Conservation (phyloP, 768 basidiomycete genomes). For the Macrolepiota dolichaula region DNA sequence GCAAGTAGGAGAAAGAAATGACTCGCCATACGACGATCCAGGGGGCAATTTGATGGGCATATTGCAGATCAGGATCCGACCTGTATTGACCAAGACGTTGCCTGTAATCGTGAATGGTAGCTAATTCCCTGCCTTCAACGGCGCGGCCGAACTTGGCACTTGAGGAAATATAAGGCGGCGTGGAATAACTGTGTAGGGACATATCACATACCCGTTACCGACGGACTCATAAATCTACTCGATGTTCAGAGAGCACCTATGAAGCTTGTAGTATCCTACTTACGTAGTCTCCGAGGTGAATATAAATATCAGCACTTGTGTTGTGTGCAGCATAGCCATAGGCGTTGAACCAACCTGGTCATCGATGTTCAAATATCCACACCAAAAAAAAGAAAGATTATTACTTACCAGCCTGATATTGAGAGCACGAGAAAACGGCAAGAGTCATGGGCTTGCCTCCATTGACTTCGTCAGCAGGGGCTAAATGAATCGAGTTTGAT, state of each 20-base stretch:
- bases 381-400: not conserved
- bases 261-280: not conserved
- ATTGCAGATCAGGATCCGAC: constrained; percentile 42
- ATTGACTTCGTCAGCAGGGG: constrained; percentile 42
- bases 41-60: constrained; percentile 45
- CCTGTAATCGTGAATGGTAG: constrained; percentile 53
- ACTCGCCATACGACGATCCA: constrained; percentile 54
- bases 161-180: not conserved
- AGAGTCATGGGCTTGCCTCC: constrained; percentile 44
- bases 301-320: not conserved
- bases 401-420: constrained; percentile 41
- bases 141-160: not conserved
- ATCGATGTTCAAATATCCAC: not conserved
- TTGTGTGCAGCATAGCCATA: not conserved
- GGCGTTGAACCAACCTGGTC: not conserved
- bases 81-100: constrained; percentile 49
- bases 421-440: constrained; percentile 57
- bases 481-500: constrained; percentile 21
- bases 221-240: not conserved
- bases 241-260: not conserved
- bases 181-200: not conserved
- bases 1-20: not conserved
- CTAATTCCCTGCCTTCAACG: constrained; percentile 50
- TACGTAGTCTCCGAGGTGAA: not conserved
- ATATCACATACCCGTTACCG: not conserved